phyloP scores from a whole-genome alignment of 208 protist genomes.

The Kentomonas sorsogonicus region DNA sequence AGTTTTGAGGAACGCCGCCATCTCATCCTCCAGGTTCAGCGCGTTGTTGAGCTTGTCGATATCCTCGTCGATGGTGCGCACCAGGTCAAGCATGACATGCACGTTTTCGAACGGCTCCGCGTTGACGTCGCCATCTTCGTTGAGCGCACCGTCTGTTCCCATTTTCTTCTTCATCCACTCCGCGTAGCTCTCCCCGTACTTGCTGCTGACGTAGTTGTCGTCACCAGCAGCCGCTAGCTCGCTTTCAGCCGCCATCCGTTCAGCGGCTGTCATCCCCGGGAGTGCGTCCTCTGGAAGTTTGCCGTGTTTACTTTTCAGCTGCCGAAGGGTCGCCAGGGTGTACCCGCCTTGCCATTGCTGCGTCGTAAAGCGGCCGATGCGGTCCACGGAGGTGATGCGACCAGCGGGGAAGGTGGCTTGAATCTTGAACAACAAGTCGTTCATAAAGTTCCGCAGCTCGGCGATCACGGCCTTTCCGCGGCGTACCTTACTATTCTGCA shows the following conservation, averaged over 20 bases:
- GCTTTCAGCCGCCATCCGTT: constrained; percentile 53
- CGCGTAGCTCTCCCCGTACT: no score
- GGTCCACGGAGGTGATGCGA: constrained; percentile 77
- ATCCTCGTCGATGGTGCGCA: constrained; percentile 36
- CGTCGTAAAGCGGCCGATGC: constrained; percentile 76
- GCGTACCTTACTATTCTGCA: constrained; percentile 83
- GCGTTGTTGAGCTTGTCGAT: constrained; percentile 55
- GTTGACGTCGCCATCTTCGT: constrained; percentile 7
- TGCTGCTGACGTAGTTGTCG: constrained; percentile 4
- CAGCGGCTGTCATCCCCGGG: constrained; percentile 25
- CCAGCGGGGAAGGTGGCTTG: constrained; percentile 73
- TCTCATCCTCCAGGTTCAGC: constrained; percentile 79
- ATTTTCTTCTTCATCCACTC: no score
- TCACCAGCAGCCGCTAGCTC: constrained; percentile 32
- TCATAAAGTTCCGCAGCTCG: constrained; percentile 61
- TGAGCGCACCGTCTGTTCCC: no score
- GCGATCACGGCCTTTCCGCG: constrained; percentile 57
- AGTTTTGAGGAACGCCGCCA: constrained; percentile 78
- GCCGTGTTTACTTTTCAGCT: no score
- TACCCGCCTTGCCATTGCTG: constrained; percentile 83
- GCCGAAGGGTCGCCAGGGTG: constrained; percentile 68
- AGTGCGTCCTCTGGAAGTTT: constrained; percentile 45
- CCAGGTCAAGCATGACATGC: constrained; percentile 38
- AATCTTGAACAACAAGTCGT: constrained; percentile 56
- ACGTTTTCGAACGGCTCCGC: constrained; percentile 58